Base-by-base conservation (phyloP, 1,139 yeast genomes). In the Protomyces gravidus region DNA sequence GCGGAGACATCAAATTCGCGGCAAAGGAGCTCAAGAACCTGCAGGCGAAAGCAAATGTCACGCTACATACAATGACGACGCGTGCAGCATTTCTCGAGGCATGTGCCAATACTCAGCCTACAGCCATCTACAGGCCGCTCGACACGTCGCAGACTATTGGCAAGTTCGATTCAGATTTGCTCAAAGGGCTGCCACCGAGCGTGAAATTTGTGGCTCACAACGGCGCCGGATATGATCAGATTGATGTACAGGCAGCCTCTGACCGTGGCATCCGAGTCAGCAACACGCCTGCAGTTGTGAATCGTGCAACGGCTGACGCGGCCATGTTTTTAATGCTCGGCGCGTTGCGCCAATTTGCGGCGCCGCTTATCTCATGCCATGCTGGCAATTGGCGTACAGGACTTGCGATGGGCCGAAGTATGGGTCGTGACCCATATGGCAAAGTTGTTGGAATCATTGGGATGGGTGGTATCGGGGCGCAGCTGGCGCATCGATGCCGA, bases 181-280 rank as follows among this genome's bases (percentile, higher is more conserved):
- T 85, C 21, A 67, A 71, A 11, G 73, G 74, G 33, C 74, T 92
- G 60, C 95, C 96, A 2, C 64, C 76, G 0, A 69, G 83, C 0
- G 78, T 90, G 28, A 80, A 81, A 67, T 78, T 82, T 13, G 76
- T 92, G 21, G 78, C 86, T 66, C 95, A 89, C 72, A 78, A 81
- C 67, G 52, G 97, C 60, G 98, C 98, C 0, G 97, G 98, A 4
- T 92, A 92, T 71, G 97, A 92, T 70, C 64, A 64, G 26, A 73
- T 83, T 56, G 82, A 81, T 63, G 77, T 79, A 21, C 75, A 73
- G 23, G 77, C 81, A 17, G 77, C 80, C 66, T 74, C 79, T 13
- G 73, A 71, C 17, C 72, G 75, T 45, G 78, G 78, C 32, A 79
- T 85, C 62, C 86, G 81, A 69, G 72, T 85, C 19, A 79, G 86